Evolutionary conservation across 495 filamentous ascomycete genomes (phyloP).

Genomic region (Parathielavia hyrcaniae): DNA sequence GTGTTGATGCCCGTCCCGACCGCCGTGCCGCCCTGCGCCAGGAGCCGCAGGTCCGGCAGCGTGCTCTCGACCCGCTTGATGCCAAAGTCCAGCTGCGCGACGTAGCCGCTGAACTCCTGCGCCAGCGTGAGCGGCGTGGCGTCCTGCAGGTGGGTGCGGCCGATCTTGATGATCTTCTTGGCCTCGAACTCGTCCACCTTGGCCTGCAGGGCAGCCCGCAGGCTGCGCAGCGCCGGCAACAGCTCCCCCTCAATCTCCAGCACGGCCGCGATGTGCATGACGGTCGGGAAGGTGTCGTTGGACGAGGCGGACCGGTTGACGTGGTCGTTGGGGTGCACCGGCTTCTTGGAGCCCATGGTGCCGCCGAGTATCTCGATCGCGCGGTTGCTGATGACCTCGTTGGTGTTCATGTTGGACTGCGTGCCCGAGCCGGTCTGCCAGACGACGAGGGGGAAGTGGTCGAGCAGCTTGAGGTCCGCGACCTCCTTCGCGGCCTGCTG

Average conservation of each 20-base stretch:
- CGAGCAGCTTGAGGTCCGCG: constrained; percentile 84
- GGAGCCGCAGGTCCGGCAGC: constrained; percentile 74
- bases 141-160: constrained; percentile 95
- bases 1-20: constrained; percentile 98
- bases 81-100: constrained; percentile 84
- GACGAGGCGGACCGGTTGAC: constrained; percentile 98
- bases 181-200: constrained; percentile 86
- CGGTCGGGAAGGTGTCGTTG: constrained; percentile 98
- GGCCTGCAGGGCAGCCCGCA: constrained; percentile 73
- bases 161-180: constrained; percentile 93
- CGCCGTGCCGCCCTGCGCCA: constrained; percentile 94
- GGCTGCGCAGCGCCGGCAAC: constrained; percentile 70
- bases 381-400: constrained; percentile 99
- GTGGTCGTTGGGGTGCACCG: constrained; percentile 98
- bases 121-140: constrained; percentile 93
- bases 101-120: constrained; percentile 97
- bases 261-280: constrained; percentile 98
- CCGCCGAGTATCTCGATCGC: constrained; percentile 97
- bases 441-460: constrained; percentile 97
- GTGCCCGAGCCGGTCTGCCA: constrained; percentile 99
- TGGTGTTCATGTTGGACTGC: constrained; percentile 99
- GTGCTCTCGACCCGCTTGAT: constrained; percentile 79
- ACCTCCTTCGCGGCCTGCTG: constrained; percentile 92
- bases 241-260: constrained; percentile 84
- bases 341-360: constrained; percentile 90